A percentile compares a stretch with the other conserved stretches of the same genome.
phyloP scores from a whole-genome alignment of 768 basidiomycete species.

The Collybiopsis luxurians region DNA sequence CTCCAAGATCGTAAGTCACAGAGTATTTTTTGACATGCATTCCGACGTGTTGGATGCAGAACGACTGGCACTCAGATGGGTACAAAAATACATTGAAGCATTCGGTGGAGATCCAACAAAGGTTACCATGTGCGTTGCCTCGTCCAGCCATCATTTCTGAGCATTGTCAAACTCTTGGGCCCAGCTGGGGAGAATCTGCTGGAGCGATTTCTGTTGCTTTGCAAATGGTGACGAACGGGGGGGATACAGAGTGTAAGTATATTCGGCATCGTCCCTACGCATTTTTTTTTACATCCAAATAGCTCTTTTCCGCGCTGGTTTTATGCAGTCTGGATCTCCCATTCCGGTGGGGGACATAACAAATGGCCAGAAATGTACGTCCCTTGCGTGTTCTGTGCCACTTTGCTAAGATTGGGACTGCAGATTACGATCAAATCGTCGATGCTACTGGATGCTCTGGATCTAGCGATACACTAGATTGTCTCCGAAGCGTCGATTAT shows the following conservation, averaged over 20 bases:
- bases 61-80: slow-evolving; percentile 58
- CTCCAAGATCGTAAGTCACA: slow-evolving; percentile 55
- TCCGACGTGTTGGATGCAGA: slow-evolving; percentile 29
- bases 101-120: slow-evolving; percentile 67
- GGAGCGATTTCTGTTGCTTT: slow-evolving; percentile 52
- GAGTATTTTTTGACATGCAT: background rate
- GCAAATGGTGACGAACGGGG: slow-evolving; percentile 48
- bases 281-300: too few species aligned
- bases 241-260: slow-evolving; percentile 33
- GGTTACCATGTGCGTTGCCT: slow-evolving; percentile 48
- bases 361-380: slow-evolving; percentile 36
- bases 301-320: slow-evolving; percentile 43
- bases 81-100: slow-evolving; percentile 58
- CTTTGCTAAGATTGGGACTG: background rate
- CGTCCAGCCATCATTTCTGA: background rate
- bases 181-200: slow-evolving; percentile 39
- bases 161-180: background rate
- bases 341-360: slow-evolving; percentile 43
- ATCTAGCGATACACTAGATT: slow-evolving; percentile 39
- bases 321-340: slow-evolving; percentile 51
- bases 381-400: slow-evolving; percentile 13
- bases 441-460: slow-evolving; percentile 36
- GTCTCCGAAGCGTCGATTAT: slow-evolving; percentile 40
- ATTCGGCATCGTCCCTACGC: too few species aligned
- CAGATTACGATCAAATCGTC: slow-evolving; percentile 43